Percentiles rank a stretch among this genome's conserved stretches.
Conservation (phyloP, 1,139 yeast species). For the Ashbya aceris region DNA sequence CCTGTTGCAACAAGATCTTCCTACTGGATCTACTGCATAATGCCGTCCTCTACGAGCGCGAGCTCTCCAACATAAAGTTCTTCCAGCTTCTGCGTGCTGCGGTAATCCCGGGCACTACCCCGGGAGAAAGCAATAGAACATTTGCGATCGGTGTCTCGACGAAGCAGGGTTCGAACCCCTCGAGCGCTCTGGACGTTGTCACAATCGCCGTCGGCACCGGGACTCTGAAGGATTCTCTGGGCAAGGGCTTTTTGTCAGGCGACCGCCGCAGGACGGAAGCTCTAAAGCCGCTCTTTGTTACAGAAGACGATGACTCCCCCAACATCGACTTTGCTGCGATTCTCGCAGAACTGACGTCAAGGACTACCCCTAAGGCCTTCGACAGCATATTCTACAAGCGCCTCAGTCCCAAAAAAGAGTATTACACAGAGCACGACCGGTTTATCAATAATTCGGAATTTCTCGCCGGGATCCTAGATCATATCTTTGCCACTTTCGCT, state of each 20-base stretch:
- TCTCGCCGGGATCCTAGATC: slow-evolving; percentile 39
- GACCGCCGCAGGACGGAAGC: slow-evolving; percentile 12
- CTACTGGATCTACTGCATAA: slow-evolving; percentile 37
- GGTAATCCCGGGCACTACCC: slow-evolving; percentile 11
- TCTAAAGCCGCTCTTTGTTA: slow-evolving; percentile 19
- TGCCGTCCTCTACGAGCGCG: slow-evolving; percentile 32
- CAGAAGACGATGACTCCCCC: slow-evolving; percentile 13
- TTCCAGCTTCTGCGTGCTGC: slow-evolving; percentile 26
- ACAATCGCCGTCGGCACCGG: slow-evolving; percentile 62
- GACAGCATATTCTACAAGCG: slow-evolving; percentile 28
- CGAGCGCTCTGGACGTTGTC: slow-evolving; percentile 31
- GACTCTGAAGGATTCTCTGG: slow-evolving; percentile 61
- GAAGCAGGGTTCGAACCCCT: slow-evolving; percentile 22
- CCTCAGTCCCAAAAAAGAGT: slow-evolving; percentile 31
- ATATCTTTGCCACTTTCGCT: slow-evolving; percentile 34
- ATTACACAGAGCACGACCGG: slow-evolving; percentile 60
- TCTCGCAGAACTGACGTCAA: slow-evolving; percentile 17
- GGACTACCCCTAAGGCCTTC: slow-evolving; percentile 16
- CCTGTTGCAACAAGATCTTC: slow-evolving; percentile 28
- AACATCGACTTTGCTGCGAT: slow-evolving; percentile 21
- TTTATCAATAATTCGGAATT: slow-evolving; percentile 51
- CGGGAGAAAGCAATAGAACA: slow-evolving; percentile 17
- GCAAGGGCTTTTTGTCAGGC: slow-evolving; percentile 42
- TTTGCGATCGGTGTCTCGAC: slow-evolving; percentile 27
- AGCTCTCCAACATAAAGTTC: slow-evolving; percentile 25